Conservation (phyloP, 2,329 filamentous ascomycete species). For the Botrytis medusae region DNA sequence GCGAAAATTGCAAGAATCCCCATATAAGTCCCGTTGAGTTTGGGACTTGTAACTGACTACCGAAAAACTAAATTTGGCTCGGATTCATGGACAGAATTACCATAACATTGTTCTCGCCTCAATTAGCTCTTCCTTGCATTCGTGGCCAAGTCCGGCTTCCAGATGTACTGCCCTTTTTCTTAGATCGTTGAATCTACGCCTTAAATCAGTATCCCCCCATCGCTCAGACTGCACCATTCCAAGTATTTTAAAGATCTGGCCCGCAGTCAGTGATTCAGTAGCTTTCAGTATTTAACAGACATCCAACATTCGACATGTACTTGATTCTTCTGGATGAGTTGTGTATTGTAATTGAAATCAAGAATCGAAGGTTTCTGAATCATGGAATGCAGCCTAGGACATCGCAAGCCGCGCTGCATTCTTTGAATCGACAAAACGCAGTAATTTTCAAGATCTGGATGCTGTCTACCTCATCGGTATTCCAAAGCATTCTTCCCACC, state of each 20-base stretch:
- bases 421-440: background rate
- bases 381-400: background rate
- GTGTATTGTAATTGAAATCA: background rate
- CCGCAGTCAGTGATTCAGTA: background rate
- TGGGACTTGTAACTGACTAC: background rate
- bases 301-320: background rate
- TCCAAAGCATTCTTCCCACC: background rate
- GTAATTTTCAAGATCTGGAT: background rate
- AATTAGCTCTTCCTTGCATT: background rate
- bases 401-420: background rate
- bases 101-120: background rate
- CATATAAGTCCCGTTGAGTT: background rate
- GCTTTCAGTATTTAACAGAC: background rate
- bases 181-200: background rate
- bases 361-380: background rate
- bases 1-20: background rate
- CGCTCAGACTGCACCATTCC: background rate
- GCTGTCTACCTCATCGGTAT: accelerated
- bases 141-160: background rate
- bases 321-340: background rate
- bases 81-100: background rate
- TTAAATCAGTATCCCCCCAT: background rate
- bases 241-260: background rate
- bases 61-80: background rate
- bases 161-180: background rate